Evolutionary conservation across 2,329 filamentous ascomycete species (phyloP).

Genomic region (Aspergillus amoenus): DNA sequence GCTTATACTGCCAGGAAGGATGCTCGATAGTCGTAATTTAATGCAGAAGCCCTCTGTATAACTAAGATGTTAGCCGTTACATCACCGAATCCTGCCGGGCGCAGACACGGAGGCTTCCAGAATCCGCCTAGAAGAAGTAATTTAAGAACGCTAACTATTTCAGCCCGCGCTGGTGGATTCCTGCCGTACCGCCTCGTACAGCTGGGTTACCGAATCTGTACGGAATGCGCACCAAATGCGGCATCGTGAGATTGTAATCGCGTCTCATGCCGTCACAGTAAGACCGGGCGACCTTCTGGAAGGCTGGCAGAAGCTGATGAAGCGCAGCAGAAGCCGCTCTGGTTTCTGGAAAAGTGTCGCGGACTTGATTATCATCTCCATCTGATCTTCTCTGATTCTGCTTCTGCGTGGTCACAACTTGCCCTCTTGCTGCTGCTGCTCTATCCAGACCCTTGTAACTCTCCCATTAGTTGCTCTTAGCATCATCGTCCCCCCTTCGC

Average conservation of each 20-base stretch:
- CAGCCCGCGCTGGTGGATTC: background rate
- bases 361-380: background rate
- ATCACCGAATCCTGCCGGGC: background rate
- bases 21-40: too few species aligned
- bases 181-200: background rate
- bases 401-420: background rate
- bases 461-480: background rate
- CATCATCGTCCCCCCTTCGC: background rate
- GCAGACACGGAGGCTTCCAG: conserved; percentile 5
- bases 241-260: conserved; percentile 1
- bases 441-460: background rate
- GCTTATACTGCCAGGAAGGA: too few species aligned
- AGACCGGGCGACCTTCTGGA: conserved; percentile 22
- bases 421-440: background rate
- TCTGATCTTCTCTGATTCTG: conserved; percentile 3
- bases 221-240: background rate
- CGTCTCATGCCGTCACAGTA: conserved; percentile 13
- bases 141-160: background rate
- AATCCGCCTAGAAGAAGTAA: conserved; percentile 6
- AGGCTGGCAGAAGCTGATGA: conserved; percentile 18
- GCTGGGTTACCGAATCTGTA: background rate
- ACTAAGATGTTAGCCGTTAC: background rate
- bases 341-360: background rate
- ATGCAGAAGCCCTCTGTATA: too few species aligned
- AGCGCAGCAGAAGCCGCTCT: background rate